phyloP scores from a whole-genome alignment of 2,329 filamentous ascomycete genomes.

The Trichophyton benhamiae region DNA sequence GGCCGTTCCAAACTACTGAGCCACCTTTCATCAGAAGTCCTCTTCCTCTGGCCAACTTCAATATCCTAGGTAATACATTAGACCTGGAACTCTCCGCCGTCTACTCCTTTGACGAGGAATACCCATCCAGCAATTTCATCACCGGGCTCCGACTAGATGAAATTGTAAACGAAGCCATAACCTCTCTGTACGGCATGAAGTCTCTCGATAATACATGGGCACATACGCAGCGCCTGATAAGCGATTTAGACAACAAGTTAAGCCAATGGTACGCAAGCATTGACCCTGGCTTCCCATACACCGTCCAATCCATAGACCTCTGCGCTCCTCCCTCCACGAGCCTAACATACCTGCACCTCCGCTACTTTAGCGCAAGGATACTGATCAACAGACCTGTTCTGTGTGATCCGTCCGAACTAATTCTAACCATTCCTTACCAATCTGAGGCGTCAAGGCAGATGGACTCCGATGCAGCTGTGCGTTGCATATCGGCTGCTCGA shows the following conservation, averaged over 20 bases:
- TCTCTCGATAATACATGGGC: conserved; percentile 24
- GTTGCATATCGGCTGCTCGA: conserved; percentile 26
- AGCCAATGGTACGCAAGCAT: conserved; percentile 23
- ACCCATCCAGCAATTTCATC: conserved; percentile 7
- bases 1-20: conserved; percentile 20
- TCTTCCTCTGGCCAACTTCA: not conserved
- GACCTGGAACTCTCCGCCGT: not conserved
- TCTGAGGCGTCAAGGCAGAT: conserved; percentile 21
- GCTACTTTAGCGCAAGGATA: conserved; percentile 25
- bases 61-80: not conserved
- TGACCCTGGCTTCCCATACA: conserved; percentile 14
- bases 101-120: not conserved
- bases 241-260: conserved; percentile 20
- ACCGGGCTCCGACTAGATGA: conserved; percentile 12
- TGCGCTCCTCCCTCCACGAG: not conserved
- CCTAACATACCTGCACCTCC: conserved; percentile 13
- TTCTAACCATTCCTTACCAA: conserved; percentile 22
- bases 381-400: conserved; percentile 30
- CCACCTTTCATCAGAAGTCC: conserved; percentile 11
- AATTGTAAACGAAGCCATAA: conserved; percentile 22
- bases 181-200: conserved; percentile 22
- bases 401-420: conserved; percentile 20
- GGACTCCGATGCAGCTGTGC: conserved; percentile 21
- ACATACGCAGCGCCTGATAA: conserved; percentile 22
- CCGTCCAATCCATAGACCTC: not conserved